Base-by-base conservation (phyloP, 306 rosid species). In the Hippophae gyantsensis region DNA sequence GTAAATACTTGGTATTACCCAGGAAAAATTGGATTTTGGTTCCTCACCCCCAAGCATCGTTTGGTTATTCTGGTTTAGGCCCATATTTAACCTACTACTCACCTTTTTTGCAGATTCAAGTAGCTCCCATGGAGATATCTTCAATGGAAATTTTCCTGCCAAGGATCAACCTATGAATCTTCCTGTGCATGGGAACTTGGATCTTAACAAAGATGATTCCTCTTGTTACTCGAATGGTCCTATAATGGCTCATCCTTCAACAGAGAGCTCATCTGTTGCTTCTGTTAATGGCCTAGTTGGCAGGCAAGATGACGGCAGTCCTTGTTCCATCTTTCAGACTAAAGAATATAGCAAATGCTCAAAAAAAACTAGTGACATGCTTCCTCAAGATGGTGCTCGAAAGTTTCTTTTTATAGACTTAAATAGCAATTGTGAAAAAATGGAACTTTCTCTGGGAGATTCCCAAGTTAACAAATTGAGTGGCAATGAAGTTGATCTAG, bases 151-250 rank as follows among this genome's bases (percentile, higher is more conserved):
- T 65, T 65, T 48, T 13, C 60, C 72, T 51, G 45, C 66, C 66
- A 26, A 45, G 67, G 53, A 52, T 58, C 62, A 60, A 55, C 62
- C 51, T 27, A 11, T 68, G 13, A 26, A 52, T 44, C 46, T 61
- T n/a, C 53, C 6, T 71, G 76, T 71, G 26, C 67, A 60, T 52
- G 65, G 69, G 64, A 44, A 61, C 10, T 32, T 83, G 50, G 86
- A 80, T 77, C 86, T 83, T 44, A 83, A 77, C 64, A 78, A 74
- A 77, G 74, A 64, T 63, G 78, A 64, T 43, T 67, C 78, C 11
- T 74, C 77, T 49, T 68, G 76, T 71, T 32, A 68, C 73, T 77
- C 86, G n/a, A 72, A 72, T 68, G 84, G 75, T 67, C 74, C 61
- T 48, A 27, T 58, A 11, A 49, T 52, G 46, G 54, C 64, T 42